Evolutionary conservation across 2,329 filamentous ascomycete genomes (phyloP).

Genomic region (Moelleriella libera): DNA sequence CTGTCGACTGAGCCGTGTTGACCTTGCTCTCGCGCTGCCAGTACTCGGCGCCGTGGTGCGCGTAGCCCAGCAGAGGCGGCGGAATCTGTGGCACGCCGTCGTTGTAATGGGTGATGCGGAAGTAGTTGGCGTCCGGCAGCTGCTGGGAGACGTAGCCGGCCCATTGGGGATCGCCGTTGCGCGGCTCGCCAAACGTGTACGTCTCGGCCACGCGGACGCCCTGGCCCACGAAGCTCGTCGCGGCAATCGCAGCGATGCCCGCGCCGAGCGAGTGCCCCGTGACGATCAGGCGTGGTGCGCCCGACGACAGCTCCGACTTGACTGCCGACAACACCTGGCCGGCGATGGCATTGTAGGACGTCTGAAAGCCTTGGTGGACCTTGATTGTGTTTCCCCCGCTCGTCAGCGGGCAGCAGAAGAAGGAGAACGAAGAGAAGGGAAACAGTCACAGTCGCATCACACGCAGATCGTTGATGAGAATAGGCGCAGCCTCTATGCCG

Average conservation of each 20-base stretch:
- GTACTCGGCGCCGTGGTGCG: conserved; percentile 2
- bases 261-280: conserved; percentile 2
- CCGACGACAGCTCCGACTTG: conserved; percentile 1
- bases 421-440: no score
- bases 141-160: not conserved
- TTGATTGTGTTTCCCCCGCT: no score
- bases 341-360: conserved; percentile 1
- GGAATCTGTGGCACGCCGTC: conserved; percentile 2
- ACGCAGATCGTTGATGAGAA: no score
- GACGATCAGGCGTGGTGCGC: not conserved
- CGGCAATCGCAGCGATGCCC: not conserved
- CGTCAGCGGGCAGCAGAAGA: no score
- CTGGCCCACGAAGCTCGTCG: not conserved
- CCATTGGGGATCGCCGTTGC: conserved; percentile 1
- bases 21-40: not conserved
- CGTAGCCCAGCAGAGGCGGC: not conserved
- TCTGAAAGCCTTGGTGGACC: conserved; percentile 1
- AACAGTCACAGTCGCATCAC: no score
- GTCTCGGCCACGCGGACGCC: conserved; percentile 1
- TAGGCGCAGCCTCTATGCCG: no score
- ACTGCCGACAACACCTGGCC: not conserved
- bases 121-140: not conserved
- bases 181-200: conserved; percentile 2
- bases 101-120: conserved; percentile 1
- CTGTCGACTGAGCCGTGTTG: not conserved